phyloP scores from a whole-genome alignment of 805 yeast genomes.

The Cyberlindnera americana region DNA sequence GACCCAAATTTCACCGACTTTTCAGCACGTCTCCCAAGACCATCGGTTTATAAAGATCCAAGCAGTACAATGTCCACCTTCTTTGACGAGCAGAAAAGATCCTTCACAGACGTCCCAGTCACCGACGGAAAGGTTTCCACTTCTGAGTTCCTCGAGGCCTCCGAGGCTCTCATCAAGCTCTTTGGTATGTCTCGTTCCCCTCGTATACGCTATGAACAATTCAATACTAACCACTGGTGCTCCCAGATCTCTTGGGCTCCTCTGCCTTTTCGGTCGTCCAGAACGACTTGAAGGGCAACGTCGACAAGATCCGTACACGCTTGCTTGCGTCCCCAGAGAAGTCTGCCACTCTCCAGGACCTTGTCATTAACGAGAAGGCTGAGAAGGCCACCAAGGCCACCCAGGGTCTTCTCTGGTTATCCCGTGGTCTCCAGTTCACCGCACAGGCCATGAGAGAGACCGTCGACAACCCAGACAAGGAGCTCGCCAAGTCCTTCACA shows the following conservation, averaged over 20 bases:
- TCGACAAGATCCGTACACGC: constrained; percentile 66
- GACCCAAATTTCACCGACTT: constrained; percentile 2
- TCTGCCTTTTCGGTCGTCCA: constrained; percentile 84
- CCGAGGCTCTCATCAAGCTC: constrained; percentile 77
- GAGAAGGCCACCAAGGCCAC: constrained; percentile 72
- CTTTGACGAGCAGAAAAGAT: constrained; percentile 72
- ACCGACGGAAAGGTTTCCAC: constrained; percentile 64
- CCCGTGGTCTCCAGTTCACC: constrained; percentile 86
- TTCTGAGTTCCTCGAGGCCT: constrained; percentile 72
- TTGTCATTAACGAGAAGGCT: constrained; percentile 68
- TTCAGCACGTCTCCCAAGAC: background rate
- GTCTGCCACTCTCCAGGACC: constrained; percentile 69
- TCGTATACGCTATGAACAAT: background rate
- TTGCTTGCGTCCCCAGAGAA: constrained; percentile 60
- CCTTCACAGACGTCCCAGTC: constrained; percentile 73
- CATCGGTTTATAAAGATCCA: background rate
- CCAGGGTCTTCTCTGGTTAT: constrained; percentile 86
- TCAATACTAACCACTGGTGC: constrained; percentile 3
- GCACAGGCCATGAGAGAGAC: constrained; percentile 85
- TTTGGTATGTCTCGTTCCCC: constrained; percentile 46
- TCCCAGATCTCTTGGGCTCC: constrained; percentile 66
- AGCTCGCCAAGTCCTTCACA: constrained; percentile 74
- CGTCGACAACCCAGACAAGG: constrained; percentile 54
- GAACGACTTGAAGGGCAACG: constrained; percentile 84
- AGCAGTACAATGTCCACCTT: constrained; percentile 58